Evolutionary conservation across 163 green algal genomes (phyloP).

Genomic region (Chlorella variabilis): DNA sequence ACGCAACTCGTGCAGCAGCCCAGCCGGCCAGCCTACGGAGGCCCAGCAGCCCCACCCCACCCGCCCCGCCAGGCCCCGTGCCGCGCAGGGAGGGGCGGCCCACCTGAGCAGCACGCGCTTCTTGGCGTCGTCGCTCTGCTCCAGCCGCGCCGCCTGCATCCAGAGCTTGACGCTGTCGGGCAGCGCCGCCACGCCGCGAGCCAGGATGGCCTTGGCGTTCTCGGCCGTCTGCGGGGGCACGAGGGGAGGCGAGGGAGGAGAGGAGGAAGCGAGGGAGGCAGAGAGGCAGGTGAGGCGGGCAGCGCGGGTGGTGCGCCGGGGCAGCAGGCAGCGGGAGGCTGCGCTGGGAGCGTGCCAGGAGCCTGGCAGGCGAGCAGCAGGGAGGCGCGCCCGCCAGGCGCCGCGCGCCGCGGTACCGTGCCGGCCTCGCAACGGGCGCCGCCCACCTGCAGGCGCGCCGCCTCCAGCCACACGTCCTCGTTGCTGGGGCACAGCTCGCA

Average conservation of each 20-base stretch:
- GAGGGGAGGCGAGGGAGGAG: neutral
- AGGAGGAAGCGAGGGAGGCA: too few relatives aligned
- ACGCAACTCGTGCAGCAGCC: too few relatives aligned
- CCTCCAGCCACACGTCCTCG: slow-evolving; percentile 99
- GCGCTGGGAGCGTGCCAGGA: too few relatives aligned
- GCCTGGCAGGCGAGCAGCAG: too few relatives aligned
- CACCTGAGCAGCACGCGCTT: slow-evolving; percentile 88
- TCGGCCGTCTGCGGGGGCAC: slow-evolving; percentile 69
- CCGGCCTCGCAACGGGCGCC: too few relatives aligned
- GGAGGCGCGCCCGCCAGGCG: too few relatives aligned
- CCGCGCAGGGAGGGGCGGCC: neutral
- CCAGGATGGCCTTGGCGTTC: slow-evolving; percentile 92
- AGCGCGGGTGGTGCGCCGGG: too few relatives aligned
- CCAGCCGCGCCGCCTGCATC: slow-evolving; percentile 83
- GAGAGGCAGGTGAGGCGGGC: neutral
- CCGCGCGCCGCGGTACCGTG: too few relatives aligned
- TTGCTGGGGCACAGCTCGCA: slow-evolving; percentile 88
- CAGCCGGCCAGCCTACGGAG: too few relatives aligned
- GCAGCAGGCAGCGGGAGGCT: neutral
- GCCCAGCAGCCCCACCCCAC: neutral
- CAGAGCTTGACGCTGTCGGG: slow-evolving; percentile 84
- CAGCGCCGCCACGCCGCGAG: slow-evolving; percentile 86
- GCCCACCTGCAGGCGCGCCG: slow-evolving; percentile 72
- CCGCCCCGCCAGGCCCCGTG: neutral
- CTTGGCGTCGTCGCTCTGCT: slow-evolving; percentile 79